phyloP scores from a whole-genome alignment of 1,284 basidiomycete species.

The Dichomitus squalens region DNA sequence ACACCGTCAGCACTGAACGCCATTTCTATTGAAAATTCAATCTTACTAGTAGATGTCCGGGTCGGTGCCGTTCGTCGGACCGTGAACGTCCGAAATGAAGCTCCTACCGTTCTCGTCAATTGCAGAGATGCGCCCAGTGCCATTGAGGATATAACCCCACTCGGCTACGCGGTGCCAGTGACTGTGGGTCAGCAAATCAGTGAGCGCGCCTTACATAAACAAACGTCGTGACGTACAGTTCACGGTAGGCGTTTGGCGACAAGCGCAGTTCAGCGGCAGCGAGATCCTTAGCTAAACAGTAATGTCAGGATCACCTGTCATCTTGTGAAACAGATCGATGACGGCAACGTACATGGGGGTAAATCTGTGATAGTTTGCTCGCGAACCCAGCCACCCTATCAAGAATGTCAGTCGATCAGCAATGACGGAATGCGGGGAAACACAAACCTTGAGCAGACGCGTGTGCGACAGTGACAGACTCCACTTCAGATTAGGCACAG shows the following conservation, averaged over 20 bases:
- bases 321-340: not conserved
- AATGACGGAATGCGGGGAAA: not conserved
- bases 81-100: slow-evolving; percentile 29
- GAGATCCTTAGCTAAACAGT: slow-evolving; percentile 31
- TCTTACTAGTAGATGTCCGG: slow-evolving; percentile 32
- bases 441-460: slow-evolving; percentile 26
- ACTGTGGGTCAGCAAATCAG: slow-evolving; percentile 14
- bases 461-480: slow-evolving; percentile 32
- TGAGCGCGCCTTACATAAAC: not conserved
- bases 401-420: not conserved
- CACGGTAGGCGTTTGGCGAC: slow-evolving; percentile 37
- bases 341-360: slow-evolving; percentile 29
- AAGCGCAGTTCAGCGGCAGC: slow-evolving; percentile 43
- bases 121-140: slow-evolving; percentile 30
- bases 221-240: slow-evolving; percentile 18
- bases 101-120: slow-evolving; percentile 29
- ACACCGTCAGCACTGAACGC: not conserved
- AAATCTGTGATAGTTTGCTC: slow-evolving; percentile 33
- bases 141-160: slow-evolving; percentile 33
- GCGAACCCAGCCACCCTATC: slow-evolving; percentile 32
- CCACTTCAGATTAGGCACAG: slow-evolving; percentile 33
- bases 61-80: slow-evolving; percentile 27
- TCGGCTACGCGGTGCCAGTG: slow-evolving; percentile 35
- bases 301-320: slow-evolving; percentile 7
- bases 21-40: not conserved